Base-by-base conservation (phyloP, 306 rosid species). In the Corylus heterophylla region DNA sequence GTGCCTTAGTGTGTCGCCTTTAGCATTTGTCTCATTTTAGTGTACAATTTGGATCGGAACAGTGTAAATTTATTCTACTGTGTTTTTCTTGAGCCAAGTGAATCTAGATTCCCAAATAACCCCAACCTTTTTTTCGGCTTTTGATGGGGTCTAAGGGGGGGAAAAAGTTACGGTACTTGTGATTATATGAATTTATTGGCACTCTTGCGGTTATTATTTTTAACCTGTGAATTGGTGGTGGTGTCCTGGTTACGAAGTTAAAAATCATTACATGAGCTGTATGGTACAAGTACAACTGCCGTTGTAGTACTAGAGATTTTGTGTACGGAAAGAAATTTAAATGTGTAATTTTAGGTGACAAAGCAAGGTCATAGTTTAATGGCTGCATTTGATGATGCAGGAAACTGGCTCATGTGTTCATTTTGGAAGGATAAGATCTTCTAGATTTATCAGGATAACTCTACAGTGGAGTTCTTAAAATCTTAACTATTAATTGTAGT, bases 81-180 rank as follows among this genome's bases (percentile, higher is more conserved):
- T 9, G 35, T 9, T 67, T 49, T 74, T 51, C 69, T 77, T 47
- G 59, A 71, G 76, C 58, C 59, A 3, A 64, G 52, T 56, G 73
- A 50, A 69, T 80, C 54, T 63, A 48, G 59, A 22, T 69, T 72
- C 8, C 14, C 51, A 54, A 8, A n/a, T n/a, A 25, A 27, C 20
- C 6, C 44, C 44, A 16, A 47, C 29, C 27, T 81, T 1, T 27
- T 27, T 69, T 48, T 8, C n/a, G n/a, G 6, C 35, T 62, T 48
- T 55, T 7, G 5, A n/a, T 27, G 16, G 31, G 31, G 12, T 59
- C 35, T 52, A 52, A 9, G 42, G 3, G 69, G 35, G 35, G 35
- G 35, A 22, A 0, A 0, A 2, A 42, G 7, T 42, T 6, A 42
- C 45, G 10, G 48, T 14, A 31, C 12, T 16, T 55, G 14, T 4